phyloP scores from a whole-genome alignment of 495 filamentous ascomycete genomes.

The Thermochaetoides thermophila region DNA sequence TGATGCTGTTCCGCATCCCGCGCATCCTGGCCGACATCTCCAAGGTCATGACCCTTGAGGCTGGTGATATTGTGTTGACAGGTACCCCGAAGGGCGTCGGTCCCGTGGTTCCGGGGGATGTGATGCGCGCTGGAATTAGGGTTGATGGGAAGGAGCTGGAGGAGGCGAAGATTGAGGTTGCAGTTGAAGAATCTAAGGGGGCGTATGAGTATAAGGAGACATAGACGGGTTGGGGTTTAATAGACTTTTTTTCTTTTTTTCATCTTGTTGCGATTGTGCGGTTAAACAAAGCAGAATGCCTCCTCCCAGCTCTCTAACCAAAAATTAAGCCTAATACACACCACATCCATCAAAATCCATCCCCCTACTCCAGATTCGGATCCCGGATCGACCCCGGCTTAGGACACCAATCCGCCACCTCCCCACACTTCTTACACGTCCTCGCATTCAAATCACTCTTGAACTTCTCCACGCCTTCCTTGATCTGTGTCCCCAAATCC shows the following conservation, averaged over 20 bases:
- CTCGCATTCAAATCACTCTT: conserved; percentile 54
- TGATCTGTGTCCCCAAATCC: conserved; percentile 93
- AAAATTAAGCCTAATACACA: neutral
- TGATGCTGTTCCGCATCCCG: conserved; percentile 92
- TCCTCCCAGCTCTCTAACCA: neutral
- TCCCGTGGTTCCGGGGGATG: conserved; percentile 67
- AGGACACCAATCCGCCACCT: conserved; percentile 44
- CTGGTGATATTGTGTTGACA: conserved; percentile 84
- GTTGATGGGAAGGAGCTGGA: conserved; percentile 73
- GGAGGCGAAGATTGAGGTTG: conserved; percentile 74
- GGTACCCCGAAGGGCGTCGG: conserved; percentile 97
- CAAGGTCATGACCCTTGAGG: conserved; percentile 82
- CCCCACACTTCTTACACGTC: conserved; percentile 66
- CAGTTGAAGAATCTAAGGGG: conserved; percentile 50
- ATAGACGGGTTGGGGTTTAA: conserved; percentile 15
- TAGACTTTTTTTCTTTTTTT: neutral
- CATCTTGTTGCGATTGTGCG: neutral
- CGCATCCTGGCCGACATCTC: conserved; percentile 77
- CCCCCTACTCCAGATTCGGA: conserved; percentile 30
- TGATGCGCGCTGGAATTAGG: conserved; percentile 73
- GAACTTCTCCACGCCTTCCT: conserved; percentile 78
- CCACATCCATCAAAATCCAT: neutral
- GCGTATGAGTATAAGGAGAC: conserved; percentile 48
- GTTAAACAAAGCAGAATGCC: neutral
- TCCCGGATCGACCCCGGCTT: conserved; percentile 34